phyloP scores from a whole-genome alignment of 345 rosid genomes.

The Capsella bursapastoris region DNA sequence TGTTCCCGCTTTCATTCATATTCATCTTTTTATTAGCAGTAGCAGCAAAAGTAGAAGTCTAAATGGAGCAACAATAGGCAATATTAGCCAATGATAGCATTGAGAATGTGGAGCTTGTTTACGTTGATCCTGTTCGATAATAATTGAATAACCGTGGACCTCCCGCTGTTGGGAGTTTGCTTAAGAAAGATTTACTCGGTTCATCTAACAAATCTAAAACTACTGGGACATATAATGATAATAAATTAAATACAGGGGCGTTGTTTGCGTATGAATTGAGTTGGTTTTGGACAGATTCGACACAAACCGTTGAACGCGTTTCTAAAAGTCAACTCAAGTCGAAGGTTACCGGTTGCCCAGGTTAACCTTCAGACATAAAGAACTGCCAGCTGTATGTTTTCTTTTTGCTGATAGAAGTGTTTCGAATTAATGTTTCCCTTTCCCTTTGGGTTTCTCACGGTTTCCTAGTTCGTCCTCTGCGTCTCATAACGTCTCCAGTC shows the following conservation, averaged over 20 bases:
- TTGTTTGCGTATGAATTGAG: not conserved
- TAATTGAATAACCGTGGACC: not conserved
- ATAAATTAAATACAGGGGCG: not conserved
- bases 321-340: slow-evolving; percentile 41
- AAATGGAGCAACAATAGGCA: slow-evolving; percentile 6
- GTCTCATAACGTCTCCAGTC: slow-evolving; percentile 19
- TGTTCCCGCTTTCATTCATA: not conserved
- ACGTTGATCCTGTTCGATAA: not conserved
- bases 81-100: not conserved
- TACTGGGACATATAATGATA: not conserved
- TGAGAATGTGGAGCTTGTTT: slow-evolving; percentile 17
- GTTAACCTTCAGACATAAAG: not conserved
- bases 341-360: slow-evolving; percentile 37
- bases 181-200: not conserved
- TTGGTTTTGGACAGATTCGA: slow-evolving; percentile 10
- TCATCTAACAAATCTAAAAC: not conserved
- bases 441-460: slow-evolving; percentile 10
- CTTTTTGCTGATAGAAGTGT: not conserved
- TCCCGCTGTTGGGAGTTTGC: not conserved
- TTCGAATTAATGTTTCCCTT: slow-evolving; percentile 27
- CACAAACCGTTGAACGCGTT: slow-evolving; percentile 27
- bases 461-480: slow-evolving; percentile 3
- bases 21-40: slow-evolving; percentile 15
- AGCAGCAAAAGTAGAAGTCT: slow-evolving; percentile 18
- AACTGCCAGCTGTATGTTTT: slow-evolving; percentile 39